A percentile compares a stretch with the other conserved stretches of the same genome.
Conservation (phyloP, 768 basidiomycete genomes). For the Rhodotorula babjevae region DNA sequence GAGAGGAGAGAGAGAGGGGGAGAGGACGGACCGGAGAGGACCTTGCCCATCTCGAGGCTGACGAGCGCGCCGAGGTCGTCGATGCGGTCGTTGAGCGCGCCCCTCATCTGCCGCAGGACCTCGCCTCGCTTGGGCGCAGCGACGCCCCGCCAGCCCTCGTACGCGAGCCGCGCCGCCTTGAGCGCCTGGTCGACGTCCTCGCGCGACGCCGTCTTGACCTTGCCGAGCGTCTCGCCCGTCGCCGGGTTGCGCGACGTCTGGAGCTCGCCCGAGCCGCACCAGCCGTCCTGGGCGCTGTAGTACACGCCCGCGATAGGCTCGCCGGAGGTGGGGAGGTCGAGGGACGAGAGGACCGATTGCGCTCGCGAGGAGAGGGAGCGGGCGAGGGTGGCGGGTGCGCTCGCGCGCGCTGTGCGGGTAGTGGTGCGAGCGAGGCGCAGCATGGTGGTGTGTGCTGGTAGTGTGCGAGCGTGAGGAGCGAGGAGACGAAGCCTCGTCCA, state of each 20-base stretch:
- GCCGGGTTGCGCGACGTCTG: conserved; percentile 72
- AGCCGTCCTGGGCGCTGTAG: conserved; percentile 2
- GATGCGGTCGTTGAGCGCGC: conserved; percentile 43
- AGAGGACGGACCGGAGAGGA: conserved; percentile 66
- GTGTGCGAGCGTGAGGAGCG: background rate
- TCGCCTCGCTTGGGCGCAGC: conserved; percentile 87
- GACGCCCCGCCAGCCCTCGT: conserved; percentile 62
- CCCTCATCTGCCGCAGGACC: conserved; percentile 77
- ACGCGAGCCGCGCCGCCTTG: conserved; percentile 68
- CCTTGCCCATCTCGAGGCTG: conserved; percentile 69
- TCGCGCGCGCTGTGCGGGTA: no score
- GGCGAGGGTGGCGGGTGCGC: background rate
- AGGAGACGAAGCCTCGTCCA: no score
- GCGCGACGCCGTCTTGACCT: conserved; percentile 57
- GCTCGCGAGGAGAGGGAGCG: conserved; percentile 14
- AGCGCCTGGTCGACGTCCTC: conserved; percentile 67
- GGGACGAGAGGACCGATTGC: background rate
- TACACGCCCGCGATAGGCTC: conserved; percentile 13
- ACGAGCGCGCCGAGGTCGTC: conserved; percentile 67
- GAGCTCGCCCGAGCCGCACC: conserved; percentile 49
- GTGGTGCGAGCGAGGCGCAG: background rate
- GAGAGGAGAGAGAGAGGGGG: background rate
- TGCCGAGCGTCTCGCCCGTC: conserved; percentile 75
- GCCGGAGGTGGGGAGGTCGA: conserved; percentile 16
- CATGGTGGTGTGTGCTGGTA: background rate